Conservation (phyloP, 192 early-diverging fungal genomes). For the Coemansia aciculifera region DNA sequence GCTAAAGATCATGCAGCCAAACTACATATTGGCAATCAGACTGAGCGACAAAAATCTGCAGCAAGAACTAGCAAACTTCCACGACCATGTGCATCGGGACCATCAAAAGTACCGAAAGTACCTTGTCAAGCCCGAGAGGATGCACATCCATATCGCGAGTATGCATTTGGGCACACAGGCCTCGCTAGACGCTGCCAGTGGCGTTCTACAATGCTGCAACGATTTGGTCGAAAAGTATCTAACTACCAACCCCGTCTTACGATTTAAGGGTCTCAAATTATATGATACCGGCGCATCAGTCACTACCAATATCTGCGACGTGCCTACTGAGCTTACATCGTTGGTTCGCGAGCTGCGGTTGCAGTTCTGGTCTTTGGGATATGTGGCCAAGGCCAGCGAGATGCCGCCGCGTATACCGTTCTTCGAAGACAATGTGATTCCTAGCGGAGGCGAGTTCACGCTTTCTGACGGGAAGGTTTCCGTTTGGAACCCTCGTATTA, state of each 20-base stretch:
- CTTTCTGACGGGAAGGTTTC: neutral
- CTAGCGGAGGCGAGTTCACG: neutral
- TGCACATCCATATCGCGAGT: neutral
- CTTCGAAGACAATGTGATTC: constrained; percentile 11
- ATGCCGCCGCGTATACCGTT: constrained; percentile 3
- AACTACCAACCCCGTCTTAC: neutral
- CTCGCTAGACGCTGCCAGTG: neutral
- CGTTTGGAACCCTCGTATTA: constrained; percentile 12
- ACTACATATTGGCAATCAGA: constrained; percentile 16
- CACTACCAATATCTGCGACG: neutral
- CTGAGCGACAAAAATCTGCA: neutral
- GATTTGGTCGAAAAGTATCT: neutral
- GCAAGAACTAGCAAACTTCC: neutral
- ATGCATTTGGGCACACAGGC: constrained; percentile 2
- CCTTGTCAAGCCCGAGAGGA: constrained; percentile 12
- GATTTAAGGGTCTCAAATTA: neutral
- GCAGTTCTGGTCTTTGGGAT: constrained; percentile 20
- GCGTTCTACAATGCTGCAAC: neutral
- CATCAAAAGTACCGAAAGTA: constrained; percentile 16
- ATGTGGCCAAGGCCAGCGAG: neutral
- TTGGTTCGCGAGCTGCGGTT: constrained; percentile 12
- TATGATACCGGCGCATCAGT: constrained; percentile 9
- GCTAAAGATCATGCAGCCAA: constrained; percentile 11
- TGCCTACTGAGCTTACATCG: neutral
- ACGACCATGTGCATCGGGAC: neutral